Evolutionary conservation across 2,329 filamentous ascomycete species (phyloP), one percentile per base, ranked within the genome.

Genomic region (Ceratocystis diversiconidia): DNA sequence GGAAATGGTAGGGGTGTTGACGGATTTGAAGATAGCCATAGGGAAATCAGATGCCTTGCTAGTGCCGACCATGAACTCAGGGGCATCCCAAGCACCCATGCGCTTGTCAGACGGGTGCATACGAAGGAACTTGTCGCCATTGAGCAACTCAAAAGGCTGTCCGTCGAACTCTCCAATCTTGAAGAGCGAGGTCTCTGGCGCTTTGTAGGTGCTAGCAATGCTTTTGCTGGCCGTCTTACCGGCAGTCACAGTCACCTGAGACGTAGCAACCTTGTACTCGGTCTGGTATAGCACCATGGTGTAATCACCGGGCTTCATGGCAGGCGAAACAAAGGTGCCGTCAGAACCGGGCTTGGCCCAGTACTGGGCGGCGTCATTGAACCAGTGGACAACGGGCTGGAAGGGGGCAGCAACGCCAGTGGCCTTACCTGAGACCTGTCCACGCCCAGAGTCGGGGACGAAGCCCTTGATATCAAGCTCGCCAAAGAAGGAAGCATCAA

Each of bases 81-180:
- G 70, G 0, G 83, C 78, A 0, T 76, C 79, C 85, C 85, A 88
- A 65, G 75, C 76, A 30, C 76, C 73, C 85, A 88, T 88, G 70
- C 85, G 81, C 48, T 74, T 75, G 73, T 87, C 85, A 3, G 82
- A 83, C 2, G 85, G 85, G 71, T 88, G 85, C 85, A 88, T 88
- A 63, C 83, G 79, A 15, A 84, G 78, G 71, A 86, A 82, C 70
- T 86, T 86, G 65, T 80, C 84, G 15, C 85, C 85, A 71, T 89
- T 88, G 69, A 80, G 79, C 77, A 88, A 86, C 17, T 83, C 84
- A 5, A 77, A 81, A 22, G 83, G 83, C 73, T 82, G 78, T 60
- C 85, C 85, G 69, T 88, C 85, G 75, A 82, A 86, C 25, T 83
- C 79, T 30, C 85, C 85, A 61, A 88, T 85, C 69, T 82, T 80